These are phyloP conservation scores for Fraxinus quadrangulata DNA, from an alignment of 257 asterid genomes.

Conservation along the genomic window DNA sequence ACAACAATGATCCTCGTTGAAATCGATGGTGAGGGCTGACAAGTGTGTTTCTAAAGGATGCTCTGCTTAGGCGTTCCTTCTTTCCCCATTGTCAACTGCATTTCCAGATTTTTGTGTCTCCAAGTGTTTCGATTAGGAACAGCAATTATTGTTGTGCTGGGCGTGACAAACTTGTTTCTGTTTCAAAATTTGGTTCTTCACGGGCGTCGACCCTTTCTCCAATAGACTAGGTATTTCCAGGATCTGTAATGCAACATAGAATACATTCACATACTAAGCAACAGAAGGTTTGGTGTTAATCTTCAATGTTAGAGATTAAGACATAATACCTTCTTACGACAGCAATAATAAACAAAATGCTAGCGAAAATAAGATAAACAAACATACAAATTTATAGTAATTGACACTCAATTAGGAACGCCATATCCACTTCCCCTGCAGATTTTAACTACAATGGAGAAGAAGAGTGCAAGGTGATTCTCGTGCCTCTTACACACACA, in stretches of 20 bases:
- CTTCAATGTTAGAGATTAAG: no score
- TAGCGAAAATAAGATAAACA: no score
- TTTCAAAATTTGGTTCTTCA: constrained; percentile 68
- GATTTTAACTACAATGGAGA: no score
- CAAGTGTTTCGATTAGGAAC: constrained; percentile 39
- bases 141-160: constrained; percentile 40
- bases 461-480: no score
- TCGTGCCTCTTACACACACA: no score
- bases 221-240: constrained; percentile 71
- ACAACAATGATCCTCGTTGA: neutral
- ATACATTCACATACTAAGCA: neutral
- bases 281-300: no score
- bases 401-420: no score
- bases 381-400: no score
- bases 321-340: no score
- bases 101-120: neutral
- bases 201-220: constrained; percentile 81
- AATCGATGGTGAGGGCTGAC: neutral
- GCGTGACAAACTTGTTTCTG: constrained; percentile 40
- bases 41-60: neutral
- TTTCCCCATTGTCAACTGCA: neutral
- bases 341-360: no score
- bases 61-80: neutral
- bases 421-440: no score
- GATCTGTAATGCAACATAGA: constrained; percentile 46